Base-by-base conservation (phyloP, 495 filamentous ascomycete genomes). In the Penicillium riverlandense region DNA sequence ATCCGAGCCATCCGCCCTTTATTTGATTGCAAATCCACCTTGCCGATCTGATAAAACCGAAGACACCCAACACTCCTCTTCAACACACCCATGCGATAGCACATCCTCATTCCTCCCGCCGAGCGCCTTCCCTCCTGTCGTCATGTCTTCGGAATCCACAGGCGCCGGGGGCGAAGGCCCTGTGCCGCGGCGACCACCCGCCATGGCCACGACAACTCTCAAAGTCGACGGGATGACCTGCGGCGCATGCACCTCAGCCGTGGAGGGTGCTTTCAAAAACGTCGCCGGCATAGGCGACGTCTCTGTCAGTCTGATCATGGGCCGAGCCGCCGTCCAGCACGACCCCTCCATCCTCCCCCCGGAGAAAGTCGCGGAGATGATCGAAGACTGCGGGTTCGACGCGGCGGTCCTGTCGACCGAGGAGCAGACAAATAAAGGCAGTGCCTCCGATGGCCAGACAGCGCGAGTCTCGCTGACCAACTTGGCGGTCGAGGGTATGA, bases 371-470 rank as follows among this genome's bases (percentile, higher is more conserved):
- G 77, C 77, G 47, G 86, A 95, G 43, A 85, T 87, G 22, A 92
- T 99, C 57, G 90, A 96, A 53, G 92, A 95, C 54, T 75, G 88
- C 28, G 92, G 92, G 2, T 99, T 99, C 67, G 94, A 92, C 55
- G 90, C 87, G n/a, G 77, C 86, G 47, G 77, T 99, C n/a, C 56
- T 97, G 8, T 82, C 85, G 3, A 89, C 94, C 3, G 88, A 96
- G 34, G 63, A 72, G 15, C 52, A 65, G 1, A 37, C 43, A 41
- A 57, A 61, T 11, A 52, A 50, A 14, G 51, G 52, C 34, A 41
- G 58, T 42, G 31, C 52, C 35, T 16, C 9, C 11, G 43, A 66
- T 44, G 50, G 57, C 47, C 43, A 64, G 28, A 38, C 50, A 51
- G 15, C 50, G 57, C 41, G 34, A 28, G 45, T 79, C 12, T 82